Base-by-base conservation (phyloP, 2,329 filamentous ascomycete genomes). In the Nemania sp. region DNA sequence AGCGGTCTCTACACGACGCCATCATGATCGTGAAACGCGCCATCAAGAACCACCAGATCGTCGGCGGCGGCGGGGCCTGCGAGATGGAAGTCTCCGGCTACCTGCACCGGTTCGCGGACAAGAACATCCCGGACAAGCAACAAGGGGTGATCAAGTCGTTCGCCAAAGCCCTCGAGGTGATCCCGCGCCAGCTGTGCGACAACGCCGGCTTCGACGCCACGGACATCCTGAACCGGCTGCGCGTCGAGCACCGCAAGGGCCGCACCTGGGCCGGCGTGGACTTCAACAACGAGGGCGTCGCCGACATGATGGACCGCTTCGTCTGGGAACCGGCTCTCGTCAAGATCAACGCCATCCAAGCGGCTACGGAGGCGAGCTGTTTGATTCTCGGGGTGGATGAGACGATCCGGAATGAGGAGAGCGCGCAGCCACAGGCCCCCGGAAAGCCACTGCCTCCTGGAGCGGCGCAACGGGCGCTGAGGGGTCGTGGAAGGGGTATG, bases 21-120 rank as follows among this genome's bases (percentile, higher is more conserved):
- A 97, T 99, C 75, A 99, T 99, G 94, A 96, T 99, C 68, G 94
- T 99, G 70, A 97, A 97, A 84, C 91, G 95, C 58, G 91, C 94
- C 23, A 91, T 97, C 74, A 91, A 90, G 78, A 96, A 97, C 80
- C 88, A 88, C 69, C 89, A 84, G 70, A 96, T 99, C 62, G 94
- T 99, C 22, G 94, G 92, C 40, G 94, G 94, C 66, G 94, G 94
- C 66, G 94, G 94, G 71, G 93, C 94, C 15, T 86, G 82, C 66
- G 94, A 99, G 80, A 97, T 99, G 93, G 94, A 97, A 73, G 75
- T 97, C 47, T 97, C 92, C 6, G 89, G 91, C 33, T 95, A 96
- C 76, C 84, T 99, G 60, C 92, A 97, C 79, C 82, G 83, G 64
- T 97, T 89, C 68, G 94, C 95, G 61, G 93, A 97, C 78, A 88